These are phyloP conservation scores for Neurospora discreta DNA, from an alignment of 495 filamentous ascomycete genomes.

Conservation along the genomic window DNA sequence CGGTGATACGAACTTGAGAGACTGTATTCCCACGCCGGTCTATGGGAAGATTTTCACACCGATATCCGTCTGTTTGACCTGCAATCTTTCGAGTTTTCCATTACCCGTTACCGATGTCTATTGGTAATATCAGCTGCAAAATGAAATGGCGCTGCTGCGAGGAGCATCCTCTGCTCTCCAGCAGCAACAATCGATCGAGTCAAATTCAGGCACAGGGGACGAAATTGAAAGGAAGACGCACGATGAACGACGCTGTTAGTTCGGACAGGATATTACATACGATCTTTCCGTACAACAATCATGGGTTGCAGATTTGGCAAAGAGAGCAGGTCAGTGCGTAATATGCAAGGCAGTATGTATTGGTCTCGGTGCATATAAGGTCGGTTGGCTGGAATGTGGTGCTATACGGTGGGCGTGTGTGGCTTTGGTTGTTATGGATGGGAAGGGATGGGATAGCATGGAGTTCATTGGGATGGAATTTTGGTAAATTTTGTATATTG, in stretches of 20 bases:
- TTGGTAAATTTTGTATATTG: background rate
- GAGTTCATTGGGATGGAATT: constrained; percentile 1
- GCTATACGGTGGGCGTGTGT: background rate
- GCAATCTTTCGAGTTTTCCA: background rate
- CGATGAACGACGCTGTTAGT: background rate
- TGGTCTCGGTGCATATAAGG: background rate
- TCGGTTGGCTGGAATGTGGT: background rate
- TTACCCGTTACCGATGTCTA: background rate
- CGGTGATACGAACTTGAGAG: background rate
- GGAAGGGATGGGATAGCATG: constrained; percentile 1
- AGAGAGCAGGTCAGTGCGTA: background rate
- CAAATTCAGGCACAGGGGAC: background rate
- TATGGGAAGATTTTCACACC: background rate
- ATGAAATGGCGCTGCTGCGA: background rate
- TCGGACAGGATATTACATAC: background rate
- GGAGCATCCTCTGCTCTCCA: background rate
- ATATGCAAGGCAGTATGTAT: background rate
- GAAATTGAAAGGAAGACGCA: background rate
- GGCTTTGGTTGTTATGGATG: constrained; percentile 2
- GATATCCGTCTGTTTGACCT: background rate
- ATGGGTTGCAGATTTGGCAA: background rate
- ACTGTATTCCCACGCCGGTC: background rate
- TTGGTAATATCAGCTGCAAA: background rate
- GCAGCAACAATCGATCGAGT: background rate
- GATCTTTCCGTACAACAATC: background rate